Percentiles rank a stretch among this genome's conserved stretches.
These are phyloP conservation scores for Xanthoconium purpureum DNA, from an alignment of 768 basidiomycete genomes.

Conservation along the genomic window DNA sequence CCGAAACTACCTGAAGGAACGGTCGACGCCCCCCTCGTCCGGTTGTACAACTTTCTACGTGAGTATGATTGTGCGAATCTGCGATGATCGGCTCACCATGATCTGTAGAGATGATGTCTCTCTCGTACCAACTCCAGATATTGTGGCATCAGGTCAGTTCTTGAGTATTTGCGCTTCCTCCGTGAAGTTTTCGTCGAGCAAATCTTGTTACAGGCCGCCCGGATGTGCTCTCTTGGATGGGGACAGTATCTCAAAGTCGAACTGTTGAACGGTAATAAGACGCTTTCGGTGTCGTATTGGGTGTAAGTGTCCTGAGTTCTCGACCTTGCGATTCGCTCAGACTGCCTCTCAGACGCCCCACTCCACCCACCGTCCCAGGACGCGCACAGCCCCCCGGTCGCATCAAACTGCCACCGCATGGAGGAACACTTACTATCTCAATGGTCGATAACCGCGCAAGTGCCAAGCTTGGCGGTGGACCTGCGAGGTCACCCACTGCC, in stretches of 20 bases:
- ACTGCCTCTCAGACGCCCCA: slow-evolving; percentile 36
- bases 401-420: slow-evolving; percentile 53
- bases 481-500: slow-evolving; percentile 51
- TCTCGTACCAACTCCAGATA: slow-evolving; percentile 91
- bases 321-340: not conserved
- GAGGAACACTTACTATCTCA: slow-evolving; percentile 72
- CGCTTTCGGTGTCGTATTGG: slow-evolving; percentile 82
- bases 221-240: slow-evolving; percentile 87
- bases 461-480: slow-evolving; percentile 39
- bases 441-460: slow-evolving; percentile 53
- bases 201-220: slow-evolving; percentile 47
- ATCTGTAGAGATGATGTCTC: slow-evolving; percentile 76
- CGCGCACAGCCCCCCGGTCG: slow-evolving; percentile 29
- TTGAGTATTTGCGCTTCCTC: not conserved
- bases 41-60: slow-evolving; percentile 90
- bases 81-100: not conserved
- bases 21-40: slow-evolving; percentile 79
- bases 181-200: not conserved
- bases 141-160: slow-evolving; percentile 67
- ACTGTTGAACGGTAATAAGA: slow-evolving; percentile 65
- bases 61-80: slow-evolving; percentile 29
- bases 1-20: slow-evolving; percentile 56
- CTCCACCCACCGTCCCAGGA: slow-evolving; percentile 29
- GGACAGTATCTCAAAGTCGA: slow-evolving; percentile 69
- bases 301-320: slow-evolving; percentile 47